Conservation (phyloP, 352 stramenopile species). For the Globisporangium perplexum region DNA sequence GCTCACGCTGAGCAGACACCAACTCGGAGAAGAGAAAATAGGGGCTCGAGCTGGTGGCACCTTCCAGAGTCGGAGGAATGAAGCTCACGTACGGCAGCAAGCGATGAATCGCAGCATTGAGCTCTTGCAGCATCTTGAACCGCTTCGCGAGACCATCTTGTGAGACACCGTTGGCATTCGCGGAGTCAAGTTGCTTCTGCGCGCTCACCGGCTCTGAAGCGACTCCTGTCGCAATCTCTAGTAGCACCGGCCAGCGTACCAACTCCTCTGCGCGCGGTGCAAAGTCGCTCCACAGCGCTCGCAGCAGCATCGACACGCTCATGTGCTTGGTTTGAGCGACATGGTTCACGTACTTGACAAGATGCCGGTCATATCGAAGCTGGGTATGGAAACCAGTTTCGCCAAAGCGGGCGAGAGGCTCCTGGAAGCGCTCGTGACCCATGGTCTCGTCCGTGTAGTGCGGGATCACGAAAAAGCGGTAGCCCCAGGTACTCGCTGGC, state of each 20-base stretch:
- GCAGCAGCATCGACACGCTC: constrained; percentile 40
- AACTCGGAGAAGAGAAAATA: constrained; percentile 20
- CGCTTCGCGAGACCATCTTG: constrained; percentile 47
- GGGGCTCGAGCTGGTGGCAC: not conserved
- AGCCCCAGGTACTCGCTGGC: constrained; percentile 38
- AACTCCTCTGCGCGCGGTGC: constrained; percentile 51
- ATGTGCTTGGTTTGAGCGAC: constrained; percentile 39
- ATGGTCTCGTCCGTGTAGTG: constrained; percentile 55
- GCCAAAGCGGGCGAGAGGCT: constrained; percentile 20
- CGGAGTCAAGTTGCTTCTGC: not conserved
- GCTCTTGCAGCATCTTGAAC: constrained; percentile 73
- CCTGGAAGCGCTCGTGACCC: constrained; percentile 41
- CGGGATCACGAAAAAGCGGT: constrained; percentile 66
- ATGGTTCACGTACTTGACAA: constrained; percentile 79
- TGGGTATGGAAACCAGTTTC: constrained; percentile 14
- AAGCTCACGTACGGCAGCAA: constrained; percentile 54
- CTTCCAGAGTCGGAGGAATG: constrained; percentile 6
- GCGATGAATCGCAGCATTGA: constrained; percentile 55
- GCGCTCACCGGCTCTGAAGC: not conserved
- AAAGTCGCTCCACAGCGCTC: constrained; percentile 53
- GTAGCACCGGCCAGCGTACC: constrained; percentile 59
- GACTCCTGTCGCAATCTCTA: constrained; percentile 46
- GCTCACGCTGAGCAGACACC: constrained; percentile 36
- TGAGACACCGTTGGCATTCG: constrained; percentile 4
- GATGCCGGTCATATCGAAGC: constrained; percentile 47